Evolutionary conservation across 805 yeast species (phyloP).

Genomic region (Wickerhamiella occidentalis): DNA sequence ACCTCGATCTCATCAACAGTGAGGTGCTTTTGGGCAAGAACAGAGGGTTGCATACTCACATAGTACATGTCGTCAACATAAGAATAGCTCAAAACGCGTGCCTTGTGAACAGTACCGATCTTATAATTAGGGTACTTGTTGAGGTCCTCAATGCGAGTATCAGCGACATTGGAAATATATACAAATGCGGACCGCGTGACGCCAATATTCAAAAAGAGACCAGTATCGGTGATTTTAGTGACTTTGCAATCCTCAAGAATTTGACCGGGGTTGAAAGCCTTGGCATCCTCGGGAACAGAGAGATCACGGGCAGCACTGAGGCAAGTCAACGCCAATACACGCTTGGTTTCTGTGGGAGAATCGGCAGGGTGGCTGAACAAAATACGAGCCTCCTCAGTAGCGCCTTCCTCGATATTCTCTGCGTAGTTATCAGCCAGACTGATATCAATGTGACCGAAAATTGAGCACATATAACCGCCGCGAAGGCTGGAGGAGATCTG

Average conservation of each 20-base stretch:
- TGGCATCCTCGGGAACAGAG: conserved; percentile 15
- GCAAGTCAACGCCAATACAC: conserved; percentile 51
- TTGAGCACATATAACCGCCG: conserved; percentile 60
- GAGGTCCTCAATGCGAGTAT: conserved; percentile 29
- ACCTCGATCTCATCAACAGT: conserved; percentile 59
- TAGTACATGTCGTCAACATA: conserved; percentile 52
- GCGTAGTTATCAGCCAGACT: conserved; percentile 59
- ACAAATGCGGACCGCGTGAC: conserved; percentile 53
- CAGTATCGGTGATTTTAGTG: conserved; percentile 36
- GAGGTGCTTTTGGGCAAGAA: conserved; percentile 53
- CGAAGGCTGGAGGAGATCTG: conserved; percentile 45
- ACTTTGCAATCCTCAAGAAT: conserved; percentile 44
- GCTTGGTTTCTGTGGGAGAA: conserved; percentile 32
- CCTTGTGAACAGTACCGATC: conserved; percentile 55
- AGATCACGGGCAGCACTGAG: conserved; percentile 42
- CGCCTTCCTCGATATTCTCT: conserved; percentile 26
- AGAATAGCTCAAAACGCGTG: conserved; percentile 66
- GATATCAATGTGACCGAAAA: conserved; percentile 63
- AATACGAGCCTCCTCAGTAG: conserved; percentile 14
- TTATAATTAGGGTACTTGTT: conserved; percentile 31
- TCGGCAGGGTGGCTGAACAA: conserved; percentile 21
- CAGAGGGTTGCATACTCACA: conserved; percentile 55
- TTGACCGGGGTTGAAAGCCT: conserved; percentile 70
- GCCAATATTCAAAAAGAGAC: conserved; percentile 36
- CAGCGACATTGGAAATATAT: conserved; percentile 54